Base-by-base conservation (phyloP, 768 basidiomycete species). In the Coprinopsis sp. region DNA sequence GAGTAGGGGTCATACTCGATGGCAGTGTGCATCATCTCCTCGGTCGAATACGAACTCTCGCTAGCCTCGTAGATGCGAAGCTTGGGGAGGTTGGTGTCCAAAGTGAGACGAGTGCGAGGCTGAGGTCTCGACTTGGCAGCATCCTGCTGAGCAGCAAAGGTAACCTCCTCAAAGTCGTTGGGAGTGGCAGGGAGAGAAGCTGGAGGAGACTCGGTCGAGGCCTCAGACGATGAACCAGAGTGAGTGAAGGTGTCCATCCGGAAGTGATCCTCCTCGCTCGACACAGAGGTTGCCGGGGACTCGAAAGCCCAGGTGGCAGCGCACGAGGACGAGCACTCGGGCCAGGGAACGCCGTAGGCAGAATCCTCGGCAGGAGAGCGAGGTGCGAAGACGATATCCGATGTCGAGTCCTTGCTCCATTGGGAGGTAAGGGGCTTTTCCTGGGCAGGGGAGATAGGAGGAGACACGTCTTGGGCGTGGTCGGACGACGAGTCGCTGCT, bases 1-100 rank as follows among this genome's bases (percentile, higher is more conserved):
- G 76, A 73, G 54, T 78, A 80, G 11, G 74, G 71, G 44, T 77
- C 80, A 46, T 77, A 74, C 62, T 87, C 85, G 38, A 85, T 77
- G 30, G 85, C 85, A 16, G 85, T 87, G 49, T 83, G 84, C 84
- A 87, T 85, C 53, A 73, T 70, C 22, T 83, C 83, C 25, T 70
- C 66, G 29, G 77, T 73, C 12, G 77, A 77, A 49, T 56, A 69
- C 33, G 70, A 74, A 16, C 66, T 66, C 25, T 66, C 66, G 54
- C 67, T 70, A 51, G 64, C 67, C 53, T 77, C 70, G 59, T 77
- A 77, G 52, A 71, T 71, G 44, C 69, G 66, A 16, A 71, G 72
- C 36, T 63, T 66, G 44, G 68, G 58, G 31, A 71, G 60, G 47
- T 71, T 66, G 42, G 82, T 86, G 63, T 86, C 74, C 65, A 87